These are phyloP conservation scores for Corymbia citriodora DNA, from an alignment of 441 rosid genomes.

Conservation along the genomic window DNA sequence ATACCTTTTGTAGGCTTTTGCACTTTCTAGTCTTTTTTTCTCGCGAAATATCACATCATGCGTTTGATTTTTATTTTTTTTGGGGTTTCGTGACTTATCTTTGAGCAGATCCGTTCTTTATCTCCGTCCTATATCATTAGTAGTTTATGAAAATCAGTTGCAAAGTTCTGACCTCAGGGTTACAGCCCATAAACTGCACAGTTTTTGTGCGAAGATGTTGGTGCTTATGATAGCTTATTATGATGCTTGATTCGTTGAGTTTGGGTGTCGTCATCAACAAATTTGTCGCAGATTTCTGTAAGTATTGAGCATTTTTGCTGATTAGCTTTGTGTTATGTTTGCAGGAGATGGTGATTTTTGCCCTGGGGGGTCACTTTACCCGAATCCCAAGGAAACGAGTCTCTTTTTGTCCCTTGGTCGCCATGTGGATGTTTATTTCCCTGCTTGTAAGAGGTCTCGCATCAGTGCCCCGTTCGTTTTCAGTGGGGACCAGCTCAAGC, in stretches of 20 bases:
- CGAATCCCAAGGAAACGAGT: slow-evolving; percentile 6
- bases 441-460: slow-evolving; percentile 5
- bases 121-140: background rate
- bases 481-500: background rate
- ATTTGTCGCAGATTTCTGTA: background rate
- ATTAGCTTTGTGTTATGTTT: background rate
- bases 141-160: background rate
- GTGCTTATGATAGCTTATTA: background rate
- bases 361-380: slow-evolving; percentile 2
- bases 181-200: background rate
- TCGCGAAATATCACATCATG: background rate
- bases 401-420: slow-evolving; percentile 10
- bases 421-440: slow-evolving; percentile 2
- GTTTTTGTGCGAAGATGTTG: background rate
- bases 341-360: slow-evolving; percentile 11
- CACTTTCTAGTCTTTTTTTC: background rate
- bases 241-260: background rate
- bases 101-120: background rate
- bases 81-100: background rate
- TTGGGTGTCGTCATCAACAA: background rate
- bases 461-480: background rate
- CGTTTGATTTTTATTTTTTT: background rate
- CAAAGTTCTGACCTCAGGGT: background rate
- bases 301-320: background rate
- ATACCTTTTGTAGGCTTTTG: background rate